phyloP scores from a whole-genome alignment of 2,329 filamentous ascomycete species.

The Pyrenophora graminea region DNA sequence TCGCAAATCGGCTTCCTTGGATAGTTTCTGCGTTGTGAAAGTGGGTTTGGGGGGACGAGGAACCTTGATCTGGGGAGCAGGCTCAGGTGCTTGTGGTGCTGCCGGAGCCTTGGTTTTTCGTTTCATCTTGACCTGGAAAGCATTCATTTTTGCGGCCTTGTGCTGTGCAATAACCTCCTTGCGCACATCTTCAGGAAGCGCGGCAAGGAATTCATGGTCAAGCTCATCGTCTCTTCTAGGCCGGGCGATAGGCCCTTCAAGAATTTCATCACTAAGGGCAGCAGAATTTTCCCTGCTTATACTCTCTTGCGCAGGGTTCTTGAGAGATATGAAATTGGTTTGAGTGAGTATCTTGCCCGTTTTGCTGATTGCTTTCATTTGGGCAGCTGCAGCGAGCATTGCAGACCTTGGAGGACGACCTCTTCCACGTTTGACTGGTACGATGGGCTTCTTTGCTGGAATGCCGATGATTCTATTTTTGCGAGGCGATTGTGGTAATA shows the following conservation, averaged over 20 bases:
- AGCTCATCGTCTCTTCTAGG: slow-evolving; percentile 23
- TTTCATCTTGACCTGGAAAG: slow-evolving; percentile 36
- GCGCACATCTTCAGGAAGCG: slow-evolving; percentile 71
- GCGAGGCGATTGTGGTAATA: slow-evolving; percentile 50
- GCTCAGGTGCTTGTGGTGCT: slow-evolving; percentile 24
- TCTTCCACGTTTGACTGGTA: slow-evolving; percentile 70
- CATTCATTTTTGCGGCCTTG: slow-evolving; percentile 40
- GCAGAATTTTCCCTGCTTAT: slow-evolving; percentile 18
- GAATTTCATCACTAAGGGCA: slow-evolving; percentile 31
- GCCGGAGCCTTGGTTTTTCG: slow-evolving; percentile 24
- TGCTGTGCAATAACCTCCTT: slow-evolving; percentile 77
- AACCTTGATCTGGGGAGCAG: slow-evolving; percentile 45
- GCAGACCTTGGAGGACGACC: slow-evolving; percentile 50
- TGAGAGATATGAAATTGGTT: slow-evolving; percentile 67
- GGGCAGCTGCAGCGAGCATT: slow-evolving; percentile 52
- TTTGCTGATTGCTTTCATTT: slow-evolving; percentile 50
- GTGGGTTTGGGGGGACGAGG: slow-evolving; percentile 60
- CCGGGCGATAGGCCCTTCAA: slow-evolving; percentile 13
- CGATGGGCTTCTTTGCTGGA: slow-evolving; percentile 54
- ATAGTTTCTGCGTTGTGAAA: slow-evolving; percentile 65
- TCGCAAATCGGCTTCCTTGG: slow-evolving; percentile 66
- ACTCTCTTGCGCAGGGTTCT: slow-evolving; percentile 26
- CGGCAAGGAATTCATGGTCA: slow-evolving; percentile 71
- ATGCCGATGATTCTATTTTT: slow-evolving; percentile 60
- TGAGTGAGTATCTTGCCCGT: slow-evolving; percentile 62